These are phyloP conservation scores for Cladosporium velox DNA, from an alignment of 2,329 filamentous ascomycete genomes.

Conservation along the genomic window DNA sequence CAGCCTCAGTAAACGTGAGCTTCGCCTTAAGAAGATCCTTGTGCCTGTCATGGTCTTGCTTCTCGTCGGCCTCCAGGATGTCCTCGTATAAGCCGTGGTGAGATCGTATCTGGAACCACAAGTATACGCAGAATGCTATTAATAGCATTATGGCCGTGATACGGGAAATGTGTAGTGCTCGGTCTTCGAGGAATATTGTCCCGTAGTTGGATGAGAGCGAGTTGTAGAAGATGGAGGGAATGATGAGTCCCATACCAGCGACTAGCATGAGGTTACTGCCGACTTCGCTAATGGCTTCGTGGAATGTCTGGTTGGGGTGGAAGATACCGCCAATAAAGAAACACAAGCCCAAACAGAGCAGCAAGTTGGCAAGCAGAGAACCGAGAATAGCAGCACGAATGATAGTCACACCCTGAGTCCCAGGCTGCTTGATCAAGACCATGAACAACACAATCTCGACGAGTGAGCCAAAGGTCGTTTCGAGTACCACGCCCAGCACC, in stretches of 20 bases:
- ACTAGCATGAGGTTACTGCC: conserved; percentile 76
- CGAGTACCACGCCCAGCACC: conserved; percentile 63
- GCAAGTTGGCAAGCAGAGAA: conserved; percentile 76
- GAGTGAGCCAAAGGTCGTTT: conserved; percentile 62
- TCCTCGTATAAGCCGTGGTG: conserved; percentile 79
- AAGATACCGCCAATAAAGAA: conserved; percentile 76
- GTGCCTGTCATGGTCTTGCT: conserved; percentile 64
- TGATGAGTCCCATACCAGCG: conserved; percentile 60
- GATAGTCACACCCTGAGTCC: conserved; percentile 47
- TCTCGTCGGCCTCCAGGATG: conserved; percentile 71
- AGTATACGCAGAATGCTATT: conserved; percentile 61
- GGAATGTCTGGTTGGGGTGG: conserved; percentile 69
- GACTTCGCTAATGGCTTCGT: conserved; percentile 75
- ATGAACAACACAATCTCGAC: conserved; percentile 84
- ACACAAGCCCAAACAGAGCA: conserved; percentile 78
- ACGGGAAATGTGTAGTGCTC: conserved; percentile 67
- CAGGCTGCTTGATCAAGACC: conserved; percentile 58
- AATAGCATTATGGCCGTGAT: conserved; percentile 71
- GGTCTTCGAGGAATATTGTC: conserved; percentile 44
- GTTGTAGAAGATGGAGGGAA: conserved; percentile 57
- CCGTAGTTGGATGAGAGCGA: conserved; percentile 31
- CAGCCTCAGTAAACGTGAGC: conserved; percentile 72
- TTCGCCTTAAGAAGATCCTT: conserved; percentile 64
- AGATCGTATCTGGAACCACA: conserved; percentile 73
- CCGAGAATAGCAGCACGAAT: conserved; percentile 82